Evolutionary conservation across 2,329 filamentous ascomycete genomes (phyloP), one percentile per base, ranked within the genome.

Genomic region (Penicillium fuscoglaucum): DNA sequence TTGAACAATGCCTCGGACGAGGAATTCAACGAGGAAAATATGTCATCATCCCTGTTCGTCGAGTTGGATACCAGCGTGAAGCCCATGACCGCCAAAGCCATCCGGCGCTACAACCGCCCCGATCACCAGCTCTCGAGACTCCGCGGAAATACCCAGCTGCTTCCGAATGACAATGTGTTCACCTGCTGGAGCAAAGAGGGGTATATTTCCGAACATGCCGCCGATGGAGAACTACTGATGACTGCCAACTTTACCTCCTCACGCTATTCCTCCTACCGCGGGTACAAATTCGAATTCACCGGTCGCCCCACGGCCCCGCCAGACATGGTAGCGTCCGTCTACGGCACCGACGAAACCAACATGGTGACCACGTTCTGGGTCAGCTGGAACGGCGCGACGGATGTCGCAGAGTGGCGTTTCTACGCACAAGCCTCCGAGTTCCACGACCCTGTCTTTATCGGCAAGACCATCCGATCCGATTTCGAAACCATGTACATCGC

Each of bases 301-400:
- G 74, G 75, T 17, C 66, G 68, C 9, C 73, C 74, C 4, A 47
- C 51, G 19, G 57, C 66, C 7, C 68, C 72, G 3, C 74, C 74
- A 0, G 68, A 64, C 3, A 17, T 74, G 7, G 69, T 70, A 19
- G 64, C 72, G 6, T 68, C 68, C 2, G 70, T 68, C 1, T 67
- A 64, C 24, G 73, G 73, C 5, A 68, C 68, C 3, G 55, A 63
- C 12, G 59, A 60, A 17, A 59, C 66, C 0, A 67, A 70, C 12
- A 54, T 70, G 39, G 64, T 66, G 6, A 75, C 70, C 0, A 67
- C 68, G 4, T 57, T 72, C 51, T 68, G 75, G 61, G 69, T 76
- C 37, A 72, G 70, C 58, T 72, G 70, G 70, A 72, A 77, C 43
- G 76, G 75, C 1, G 75, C 75, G 9, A 78, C 75, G 0, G 74